Evolutionary conservation across 1,284 basidiomycete species (phyloP), one percentile per base, ranked within the genome.

Genomic region (Heliocybe sulcata): DNA sequence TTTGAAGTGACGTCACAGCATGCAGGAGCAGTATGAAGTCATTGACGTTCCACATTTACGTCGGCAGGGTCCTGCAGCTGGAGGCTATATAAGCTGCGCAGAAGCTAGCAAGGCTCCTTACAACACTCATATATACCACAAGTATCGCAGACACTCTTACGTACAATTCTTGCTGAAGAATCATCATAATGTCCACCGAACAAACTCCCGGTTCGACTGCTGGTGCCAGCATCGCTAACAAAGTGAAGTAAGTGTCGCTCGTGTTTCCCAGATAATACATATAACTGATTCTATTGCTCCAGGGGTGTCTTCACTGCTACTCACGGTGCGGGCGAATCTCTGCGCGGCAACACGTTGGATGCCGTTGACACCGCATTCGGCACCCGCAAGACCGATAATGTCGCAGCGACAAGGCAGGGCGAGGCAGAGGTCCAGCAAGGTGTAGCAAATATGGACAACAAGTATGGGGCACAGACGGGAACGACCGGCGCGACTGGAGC

Each of bases 311-410:
- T 42, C 38, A n/a, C 16, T 6, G n/a, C 38, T 20, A 20, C 38
- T 16, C 38, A 42, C 38, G 52, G 52, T 19, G 27, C 35, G 11
- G 52, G 52, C 33, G 52, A 53, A 25, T 26, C 26, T 11, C 45
- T 53, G 22, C 52, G 52, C 38, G 52, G 52, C 52, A 53, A 53
- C 38, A 22, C 38, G 23, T 8, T 53, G 27, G 52, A 53, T 19
- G 52, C 52, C 52, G 8, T 35, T 19, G 52, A 53, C 23, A 19
- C 52, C n/a, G 35, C 52, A 11, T 49, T 49, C n/a, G 47, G 47
- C 22, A 49, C 47, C 8, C 47, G 47, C 3, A 49, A 29, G 23
- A 4, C 47, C 4, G 47, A 29, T 8, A 29, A 25, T 22, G 47
- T 49, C 23, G 27, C 22, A 6, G 27, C 47, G 4, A 25, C 22